phyloP scores from a whole-genome alignment of 2,329 filamentous ascomycete species.

The Acrocalymma vagum region DNA sequence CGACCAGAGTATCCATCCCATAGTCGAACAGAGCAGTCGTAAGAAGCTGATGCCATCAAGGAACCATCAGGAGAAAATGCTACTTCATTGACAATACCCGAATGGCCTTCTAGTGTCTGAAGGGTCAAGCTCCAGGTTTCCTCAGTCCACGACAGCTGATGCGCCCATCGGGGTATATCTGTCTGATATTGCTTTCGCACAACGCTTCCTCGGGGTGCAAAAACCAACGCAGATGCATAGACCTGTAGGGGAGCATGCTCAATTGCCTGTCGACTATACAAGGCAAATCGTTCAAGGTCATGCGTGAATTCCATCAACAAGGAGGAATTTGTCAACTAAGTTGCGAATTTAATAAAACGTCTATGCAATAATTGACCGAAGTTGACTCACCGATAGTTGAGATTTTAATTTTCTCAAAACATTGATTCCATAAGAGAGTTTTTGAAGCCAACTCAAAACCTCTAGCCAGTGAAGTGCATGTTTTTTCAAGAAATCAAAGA shows the following conservation, averaged over 20 bases:
- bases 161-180: no score
- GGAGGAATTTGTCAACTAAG: no score
- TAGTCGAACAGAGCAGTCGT: neutral
- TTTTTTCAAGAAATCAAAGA: slow-evolving; percentile 2
- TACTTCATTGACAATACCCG: no score
- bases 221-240: slow-evolving; percentile 8
- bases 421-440: no score
- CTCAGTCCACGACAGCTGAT: no score
- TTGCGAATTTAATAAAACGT: no score
- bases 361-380: no score
- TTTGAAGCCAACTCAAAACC: slow-evolving; percentile 2
- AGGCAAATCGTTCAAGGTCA: slow-evolving; percentile 4
- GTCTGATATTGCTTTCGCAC: slow-evolving; percentile 2
- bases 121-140: no score
- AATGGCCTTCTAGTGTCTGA: neutral
- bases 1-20: slow-evolving; percentile 4
- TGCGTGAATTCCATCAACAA: no score
- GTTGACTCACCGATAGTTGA: no score
- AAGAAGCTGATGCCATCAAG: neutral
- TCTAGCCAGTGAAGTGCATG: slow-evolving; percentile 8
- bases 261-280: slow-evolving; percentile 8
- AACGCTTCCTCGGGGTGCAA: slow-evolving; percentile 6
- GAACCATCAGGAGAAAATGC: neutral
- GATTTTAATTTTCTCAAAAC: no score
- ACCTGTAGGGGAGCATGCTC: slow-evolving; percentile 8